A percentile compares a stretch with the other conserved stretches of the same genome.
Evolutionary conservation across 352 stramenopile genomes (phyloP).

Genomic region (Hyaloperonospora arabidopsidis): DNA sequence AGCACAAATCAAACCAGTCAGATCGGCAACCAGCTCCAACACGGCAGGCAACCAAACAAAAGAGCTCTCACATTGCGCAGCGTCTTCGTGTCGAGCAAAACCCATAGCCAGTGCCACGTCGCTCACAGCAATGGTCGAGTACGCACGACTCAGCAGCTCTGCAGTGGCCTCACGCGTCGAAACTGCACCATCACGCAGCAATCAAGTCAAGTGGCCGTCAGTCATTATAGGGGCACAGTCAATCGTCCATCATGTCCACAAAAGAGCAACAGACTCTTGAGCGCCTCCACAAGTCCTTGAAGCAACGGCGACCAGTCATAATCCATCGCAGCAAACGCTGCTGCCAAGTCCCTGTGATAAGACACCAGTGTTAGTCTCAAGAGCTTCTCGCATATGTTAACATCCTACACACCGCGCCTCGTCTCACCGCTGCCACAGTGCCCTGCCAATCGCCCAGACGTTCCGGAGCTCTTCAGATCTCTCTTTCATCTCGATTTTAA

Average conservation of each 20-base stretch:
- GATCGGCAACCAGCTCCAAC: conserved; percentile 2
- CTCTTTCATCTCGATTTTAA: conserved; percentile 36
- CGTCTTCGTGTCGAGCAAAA: conserved; percentile 39
- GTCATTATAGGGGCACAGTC: no score
- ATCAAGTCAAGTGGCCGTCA: background rate
- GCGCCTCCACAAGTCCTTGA: conserved; percentile 30
- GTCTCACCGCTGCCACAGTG: conserved; percentile 50
- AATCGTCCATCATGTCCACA: background rate
- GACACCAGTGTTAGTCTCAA: no score
- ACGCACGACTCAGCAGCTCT: conserved; percentile 51
- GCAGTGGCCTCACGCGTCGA: conserved; percentile 43
- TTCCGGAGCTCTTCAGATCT: conserved; percentile 31
- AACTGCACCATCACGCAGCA: conserved; percentile 20
- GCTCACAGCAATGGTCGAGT: conserved; percentile 48
- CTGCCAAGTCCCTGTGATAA: conserved; percentile 35
- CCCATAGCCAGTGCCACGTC: conserved; percentile 42
- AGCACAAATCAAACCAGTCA: background rate
- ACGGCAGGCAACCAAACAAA: background rate
- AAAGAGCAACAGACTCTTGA: conserved; percentile 32
- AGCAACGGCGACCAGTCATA: conserved; percentile 39
- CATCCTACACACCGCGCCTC: background rate
- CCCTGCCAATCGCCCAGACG: conserved; percentile 61
- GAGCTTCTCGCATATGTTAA: background rate
- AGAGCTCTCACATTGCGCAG: conserved; percentile 36
- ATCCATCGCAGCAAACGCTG: conserved; percentile 48